Conservation (phyloP, 768 basidiomycete genomes). For the Russula earlei region DNA sequence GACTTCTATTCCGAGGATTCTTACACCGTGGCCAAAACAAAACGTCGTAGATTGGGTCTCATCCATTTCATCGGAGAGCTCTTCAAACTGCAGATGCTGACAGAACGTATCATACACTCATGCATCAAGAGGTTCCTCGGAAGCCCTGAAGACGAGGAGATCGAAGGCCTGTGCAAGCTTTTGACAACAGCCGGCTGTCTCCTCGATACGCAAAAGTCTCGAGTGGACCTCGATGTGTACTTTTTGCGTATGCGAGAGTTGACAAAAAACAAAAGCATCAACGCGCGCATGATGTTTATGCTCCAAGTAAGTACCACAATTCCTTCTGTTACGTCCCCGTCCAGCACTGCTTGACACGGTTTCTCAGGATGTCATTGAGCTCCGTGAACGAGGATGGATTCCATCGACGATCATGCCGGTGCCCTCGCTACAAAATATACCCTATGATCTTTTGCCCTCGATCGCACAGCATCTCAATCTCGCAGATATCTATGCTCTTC, state of each 20-base stretch:
- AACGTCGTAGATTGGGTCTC: slow-evolving; percentile 92
- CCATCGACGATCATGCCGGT: slow-evolving; percentile 54
- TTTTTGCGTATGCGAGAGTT: slow-evolving; percentile 85
- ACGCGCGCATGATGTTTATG: slow-evolving; percentile 93
- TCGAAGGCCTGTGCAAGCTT: slow-evolving; percentile 92
- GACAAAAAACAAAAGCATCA: slow-evolving; percentile 61
- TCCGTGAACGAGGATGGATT: slow-evolving; percentile 77
- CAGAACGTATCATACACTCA: slow-evolving; percentile 96
- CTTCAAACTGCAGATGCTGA: slow-evolving; percentile 98
- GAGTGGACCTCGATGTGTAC: slow-evolving; percentile 85
- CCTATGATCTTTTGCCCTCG: no score
- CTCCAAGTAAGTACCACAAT: slow-evolving; percentile 55
- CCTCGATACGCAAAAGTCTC: slow-evolving; percentile 75
- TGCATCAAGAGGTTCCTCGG: slow-evolving; percentile 93
- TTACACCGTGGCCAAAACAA: slow-evolving; percentile 92
- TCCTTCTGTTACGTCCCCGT: not conserved
- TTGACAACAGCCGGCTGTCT: slow-evolving; percentile 78
- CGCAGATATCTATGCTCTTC: no score
- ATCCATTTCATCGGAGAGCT: slow-evolving; percentile 98
- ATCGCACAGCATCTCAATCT: no score
- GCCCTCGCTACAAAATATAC: slow-evolving; percentile 79
- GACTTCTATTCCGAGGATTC: slow-evolving; percentile 92
- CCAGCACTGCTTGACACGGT: slow-evolving; percentile 5
- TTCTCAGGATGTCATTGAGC: slow-evolving; percentile 81
- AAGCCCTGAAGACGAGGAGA: slow-evolving; percentile 95